Evolutionary conservation across 306 rosid species (phyloP), one percentile per base, ranked within the genome.

Genomic region (Begonia fuchsioides): DNA sequence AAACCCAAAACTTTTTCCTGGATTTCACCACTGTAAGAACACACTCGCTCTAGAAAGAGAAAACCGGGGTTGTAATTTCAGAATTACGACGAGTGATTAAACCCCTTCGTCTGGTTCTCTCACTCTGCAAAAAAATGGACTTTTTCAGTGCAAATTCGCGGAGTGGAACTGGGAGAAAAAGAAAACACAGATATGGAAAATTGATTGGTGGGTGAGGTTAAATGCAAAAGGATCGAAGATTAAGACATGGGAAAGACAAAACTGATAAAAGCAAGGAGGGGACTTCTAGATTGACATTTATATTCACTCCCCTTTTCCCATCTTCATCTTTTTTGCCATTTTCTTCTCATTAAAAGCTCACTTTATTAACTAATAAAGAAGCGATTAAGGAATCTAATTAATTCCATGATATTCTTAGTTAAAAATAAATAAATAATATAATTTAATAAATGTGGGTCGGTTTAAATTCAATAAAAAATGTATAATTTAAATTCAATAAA

Each of bases 1-100:
- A 60, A 54, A 72, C 68, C 58, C 55, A 40, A 9, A n/a, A 17
- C 47, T 44, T 26, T 50, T 13, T 45, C 48, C 55, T 58, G 17
- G 47, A 41, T 43, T 56, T 46, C 13, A 57, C 56, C 58, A 39
- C 58, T 67, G 49, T 55, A 58, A 67, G 54, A 26, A 26, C 32
- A 26, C 32, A 26, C 52, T 53, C 60, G 54, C 52, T 82, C 79
- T 75, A 69, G 62, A 74, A 57, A 70, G 71, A 79, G 81, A 73
- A 70, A 67, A 73, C 62, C 66, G 57, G 63, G 82, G 39, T 52
- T 52, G 13, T 26, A 26, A 26, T 26, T 26, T 26, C 32, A 26
- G 32, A 26, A n/a, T 11, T 47, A n/a, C 16, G 3, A 15, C 6
- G 13, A 41, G 13, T 13, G 44, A 11, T 41, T 41, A 26, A 5